Conservation (phyloP, 2,329 filamentous ascomycete species). For the Verticillium longisporum region DNA sequence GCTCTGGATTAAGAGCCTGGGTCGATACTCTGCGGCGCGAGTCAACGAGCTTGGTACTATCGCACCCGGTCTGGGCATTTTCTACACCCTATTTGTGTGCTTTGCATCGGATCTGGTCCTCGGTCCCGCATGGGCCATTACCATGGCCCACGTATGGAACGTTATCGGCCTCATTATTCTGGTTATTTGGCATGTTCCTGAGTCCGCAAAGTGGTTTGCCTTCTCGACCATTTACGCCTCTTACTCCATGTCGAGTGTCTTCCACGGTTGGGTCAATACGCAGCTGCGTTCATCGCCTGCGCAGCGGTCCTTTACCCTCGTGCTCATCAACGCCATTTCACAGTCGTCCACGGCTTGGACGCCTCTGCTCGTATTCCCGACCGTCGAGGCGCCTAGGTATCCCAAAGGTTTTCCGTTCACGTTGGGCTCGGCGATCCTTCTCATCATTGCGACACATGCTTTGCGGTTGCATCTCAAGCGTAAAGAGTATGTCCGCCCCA, state of each 20-base stretch:
- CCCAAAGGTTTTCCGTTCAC: constrained; percentile 33
- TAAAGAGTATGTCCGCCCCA: constrained; percentile 13
- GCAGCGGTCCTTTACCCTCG: constrained; percentile 40
- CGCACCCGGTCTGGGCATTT: constrained; percentile 47
- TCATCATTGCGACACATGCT: constrained; percentile 18
- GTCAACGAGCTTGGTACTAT: constrained; percentile 47
- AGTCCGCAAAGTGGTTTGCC: constrained; percentile 46
- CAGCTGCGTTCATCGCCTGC: constrained; percentile 35
- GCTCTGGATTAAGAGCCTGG: constrained; percentile 51
- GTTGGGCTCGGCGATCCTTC: constrained; percentile 23
- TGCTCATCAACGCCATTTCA: constrained; percentile 44
- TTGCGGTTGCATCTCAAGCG: constrained; percentile 15
- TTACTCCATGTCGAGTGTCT: constrained; percentile 44
- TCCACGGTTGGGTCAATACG: constrained; percentile 51
- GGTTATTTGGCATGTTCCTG: constrained; percentile 48
- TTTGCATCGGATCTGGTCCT: constrained; percentile 48
- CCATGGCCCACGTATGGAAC: constrained; percentile 41
- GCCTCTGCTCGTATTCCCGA: constrained; percentile 41
- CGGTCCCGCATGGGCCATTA: constrained; percentile 49
- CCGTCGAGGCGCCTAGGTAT: constrained; percentile 33
- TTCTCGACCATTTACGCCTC: constrained; percentile 41
- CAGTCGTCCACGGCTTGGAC: constrained; percentile 52
- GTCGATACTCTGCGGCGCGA: constrained; percentile 34
- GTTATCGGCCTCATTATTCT: constrained; percentile 46
- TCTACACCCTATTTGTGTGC: constrained; percentile 46